A percentile compares a stretch with the other conserved stretches of the same genome.
These are phyloP conservation scores for Calonectria pteridis DNA, from an alignment of 2,329 filamentous ascomycete genomes.

Conservation along the genomic window DNA sequence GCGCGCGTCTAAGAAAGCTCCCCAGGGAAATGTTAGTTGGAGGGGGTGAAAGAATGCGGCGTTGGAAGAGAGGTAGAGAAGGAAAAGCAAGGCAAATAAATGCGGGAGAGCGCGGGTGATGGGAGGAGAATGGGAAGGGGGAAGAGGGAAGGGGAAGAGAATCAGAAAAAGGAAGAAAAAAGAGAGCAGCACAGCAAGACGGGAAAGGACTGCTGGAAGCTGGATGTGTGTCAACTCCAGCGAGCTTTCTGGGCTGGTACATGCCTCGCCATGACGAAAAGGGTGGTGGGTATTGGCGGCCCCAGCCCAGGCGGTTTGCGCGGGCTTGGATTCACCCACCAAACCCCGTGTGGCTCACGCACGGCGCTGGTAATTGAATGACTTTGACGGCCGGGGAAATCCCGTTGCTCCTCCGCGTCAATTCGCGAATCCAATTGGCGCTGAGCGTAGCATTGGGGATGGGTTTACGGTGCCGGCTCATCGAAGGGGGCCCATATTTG, in stretches of 20 bases:
- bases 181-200: neutral
- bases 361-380: neutral
- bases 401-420: neutral
- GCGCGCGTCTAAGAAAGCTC: neutral
- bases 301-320: neutral
- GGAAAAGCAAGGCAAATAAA: neutral
- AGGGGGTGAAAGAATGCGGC: neutral
- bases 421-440: neutral
- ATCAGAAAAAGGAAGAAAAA: neutral
- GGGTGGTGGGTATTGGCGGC: neutral
- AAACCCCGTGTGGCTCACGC: neutral
- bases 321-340: neutral
- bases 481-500: slow-evolving; percentile 4
- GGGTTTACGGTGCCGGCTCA: neutral
- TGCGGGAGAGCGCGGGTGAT: neutral
- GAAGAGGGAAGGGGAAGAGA: neutral
- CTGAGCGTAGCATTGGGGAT: neutral
- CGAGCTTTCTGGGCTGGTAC: slow-evolving; percentile 3
- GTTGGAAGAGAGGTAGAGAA: neutral
- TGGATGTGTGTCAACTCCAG: neutral
- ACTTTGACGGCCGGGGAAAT: neutral
- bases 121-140: neutral
- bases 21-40: neutral
- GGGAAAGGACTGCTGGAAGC: neutral
- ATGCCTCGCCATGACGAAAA: slow-evolving; percentile 23